Conservation (phyloP, 257 asterid genomes). For the Prunella vulgaris region DNA sequence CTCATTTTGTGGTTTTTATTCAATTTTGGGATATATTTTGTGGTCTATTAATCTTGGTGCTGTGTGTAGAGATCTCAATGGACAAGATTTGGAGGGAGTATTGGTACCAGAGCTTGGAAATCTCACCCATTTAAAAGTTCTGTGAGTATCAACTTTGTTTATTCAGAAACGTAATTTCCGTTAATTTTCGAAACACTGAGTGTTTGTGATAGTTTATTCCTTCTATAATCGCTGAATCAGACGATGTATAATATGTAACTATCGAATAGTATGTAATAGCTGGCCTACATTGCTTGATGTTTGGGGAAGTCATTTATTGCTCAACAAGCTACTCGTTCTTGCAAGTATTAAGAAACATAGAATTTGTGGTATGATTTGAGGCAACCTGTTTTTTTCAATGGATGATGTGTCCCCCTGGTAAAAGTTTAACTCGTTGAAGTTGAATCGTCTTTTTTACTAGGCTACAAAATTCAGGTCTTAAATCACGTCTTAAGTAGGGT, state of each 20-base stretch:
- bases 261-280: not conserved
- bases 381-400: too few relatives aligned
- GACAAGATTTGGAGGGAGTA: constrained; percentile 55
- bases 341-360: not conserved
- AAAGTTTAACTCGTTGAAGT: too few relatives aligned
- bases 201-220: not conserved
- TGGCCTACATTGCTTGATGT: not conserved
- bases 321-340: not conserved
- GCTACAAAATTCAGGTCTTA: too few relatives aligned
- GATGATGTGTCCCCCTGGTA: too few relatives aligned
- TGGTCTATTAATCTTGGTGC: not conserved
- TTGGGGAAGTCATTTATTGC: not conserved
- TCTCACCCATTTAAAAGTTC: constrained; percentile 52
- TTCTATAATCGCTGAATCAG: not conserved
- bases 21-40: not conserved
- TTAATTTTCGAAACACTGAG: not conserved
- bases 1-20: constrained; percentile 2
- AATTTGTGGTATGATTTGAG: too few relatives aligned
- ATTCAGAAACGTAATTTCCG: not conserved
- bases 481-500: too few relatives aligned
- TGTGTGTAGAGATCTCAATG: constrained; percentile 62
- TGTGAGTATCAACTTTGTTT: constrained; percentile 47
- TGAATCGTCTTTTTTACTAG: too few relatives aligned
- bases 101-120: constrained; percentile 73
- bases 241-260: not conserved